phyloP scores from a whole-genome alignment of 208 protist species.

The Polymyxa betae region DNA sequence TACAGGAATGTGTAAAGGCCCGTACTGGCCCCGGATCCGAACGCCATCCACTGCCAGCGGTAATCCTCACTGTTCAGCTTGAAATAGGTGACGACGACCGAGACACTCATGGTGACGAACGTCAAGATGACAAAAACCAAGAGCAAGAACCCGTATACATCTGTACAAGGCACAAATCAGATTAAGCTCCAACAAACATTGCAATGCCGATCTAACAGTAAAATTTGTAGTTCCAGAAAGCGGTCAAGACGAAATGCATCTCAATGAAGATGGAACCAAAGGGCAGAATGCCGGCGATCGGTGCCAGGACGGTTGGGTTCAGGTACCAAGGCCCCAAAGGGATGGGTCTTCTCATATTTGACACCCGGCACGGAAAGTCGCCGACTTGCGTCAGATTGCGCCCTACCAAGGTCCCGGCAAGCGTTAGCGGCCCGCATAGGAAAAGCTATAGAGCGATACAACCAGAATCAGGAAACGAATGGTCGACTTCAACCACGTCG shows the following conservation, averaged over 20 bases:
- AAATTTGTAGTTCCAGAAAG: conserved; percentile 93
- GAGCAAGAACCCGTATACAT: conserved; percentile 90
- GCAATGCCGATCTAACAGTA: conserved; percentile 74
- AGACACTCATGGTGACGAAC: conserved; percentile 60
- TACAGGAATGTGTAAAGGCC: conserved; percentile 58
- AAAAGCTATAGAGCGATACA: neutral
- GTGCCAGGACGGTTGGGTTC: conserved; percentile 66
- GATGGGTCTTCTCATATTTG: conserved; percentile 86
- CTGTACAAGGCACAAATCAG: neutral
- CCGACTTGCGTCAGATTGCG: conserved; percentile 53
- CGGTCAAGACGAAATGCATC: conserved; percentile 84
- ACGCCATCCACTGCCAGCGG: conserved; percentile 60
- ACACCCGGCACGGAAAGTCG: conserved; percentile 80
- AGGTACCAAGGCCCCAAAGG: conserved; percentile 78
- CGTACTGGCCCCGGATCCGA: conserved; percentile 42
- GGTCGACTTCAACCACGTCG: neutral
- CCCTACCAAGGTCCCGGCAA: conserved; percentile 54
- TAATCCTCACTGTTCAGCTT: conserved; percentile 62
- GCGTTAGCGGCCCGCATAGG: conserved; percentile 31
- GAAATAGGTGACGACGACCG: conserved; percentile 60
- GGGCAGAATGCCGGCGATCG: conserved; percentile 84
- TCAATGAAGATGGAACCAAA: conserved; percentile 93
- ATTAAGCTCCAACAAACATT: neutral
- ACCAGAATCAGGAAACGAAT: neutral
- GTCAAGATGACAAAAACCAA: conserved; percentile 76